Evolutionary conservation across 2,329 filamentous ascomycete genomes (phyloP), one percentile per base, ranked within the genome.

Genomic region (Hirsutella minnesotensis): DNA sequence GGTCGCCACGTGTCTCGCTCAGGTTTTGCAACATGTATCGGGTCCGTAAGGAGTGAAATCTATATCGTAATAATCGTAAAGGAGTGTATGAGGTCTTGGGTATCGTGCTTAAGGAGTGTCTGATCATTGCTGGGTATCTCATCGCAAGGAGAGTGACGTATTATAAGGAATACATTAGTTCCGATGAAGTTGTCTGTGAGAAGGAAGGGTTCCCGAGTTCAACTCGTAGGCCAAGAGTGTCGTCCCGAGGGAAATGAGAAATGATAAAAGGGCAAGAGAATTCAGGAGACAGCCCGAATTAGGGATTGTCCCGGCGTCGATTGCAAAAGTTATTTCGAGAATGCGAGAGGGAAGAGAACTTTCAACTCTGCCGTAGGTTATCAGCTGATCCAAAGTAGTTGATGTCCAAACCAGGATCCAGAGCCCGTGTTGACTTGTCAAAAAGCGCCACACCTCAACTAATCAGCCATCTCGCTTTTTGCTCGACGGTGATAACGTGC

Each of bases 11-110:
- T 43, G 13, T 43, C 41, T 45, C 47, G 37, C 42, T 24, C 36
- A 41, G 33, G 19, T 30, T 40, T 41, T 39, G 37, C 33, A 35
- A 35, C 16, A 18, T 35, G 33, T 35, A 35, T 27, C 24, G 24
- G 33, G 33, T 48, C 47, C 47, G 41, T 43, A 49, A 43, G 47
- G 47, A 47, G 45, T 47, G 47, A 24, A 41, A 40, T 47, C 54
- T 64, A 59, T 64, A 66, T 66, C 36, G 53, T 58, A 59, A 57
- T 50, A 58, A 42, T 46, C 51, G 42, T 45, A 44, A 61, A 59
- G 55, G 57, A 61, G 49, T 49, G 54, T 52, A 46, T 45, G 48
- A 43, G 36, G 44, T 42, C 24, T 51, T 50, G 46, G 47, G 49
- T 55, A 55, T 59, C 53, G 15, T 13, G 15, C 18, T n/a, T 12